These are phyloP conservation scores for Tetrapisispora phaffii DNA, from an alignment of 805 yeast species.

Conservation along the genomic window DNA sequence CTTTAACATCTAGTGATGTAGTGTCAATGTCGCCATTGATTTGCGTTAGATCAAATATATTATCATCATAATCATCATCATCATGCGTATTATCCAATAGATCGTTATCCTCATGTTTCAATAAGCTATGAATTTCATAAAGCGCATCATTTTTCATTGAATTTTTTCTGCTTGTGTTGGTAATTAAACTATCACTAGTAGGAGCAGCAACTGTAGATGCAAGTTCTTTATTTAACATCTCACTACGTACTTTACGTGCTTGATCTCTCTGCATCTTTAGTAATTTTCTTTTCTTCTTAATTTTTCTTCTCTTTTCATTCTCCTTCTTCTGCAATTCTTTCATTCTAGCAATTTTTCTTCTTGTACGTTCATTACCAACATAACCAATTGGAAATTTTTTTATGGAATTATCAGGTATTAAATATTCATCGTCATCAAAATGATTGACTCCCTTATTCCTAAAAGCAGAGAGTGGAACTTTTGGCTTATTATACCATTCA, in stretches of 20 bases:
- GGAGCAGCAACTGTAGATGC: not conserved
- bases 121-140: slow-evolving; percentile 25
- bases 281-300: slow-evolving; percentile 28
- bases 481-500: slow-evolving; percentile 34
- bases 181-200: not conserved
- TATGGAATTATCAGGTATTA: slow-evolving; percentile 22
- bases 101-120: slow-evolving; percentile 19
- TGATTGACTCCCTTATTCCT: slow-evolving; percentile 58
- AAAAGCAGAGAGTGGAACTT: slow-evolving; percentile 81
- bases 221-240: not conserved
- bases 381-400: slow-evolving; percentile 30
- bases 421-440: slow-evolving; percentile 26
- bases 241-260: slow-evolving; percentile 23
- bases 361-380: slow-evolving; percentile 28
- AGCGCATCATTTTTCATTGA: slow-evolving; percentile 25
- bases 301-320: slow-evolving; percentile 26
- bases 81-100: slow-evolving; percentile 11
- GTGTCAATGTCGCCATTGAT: not conserved
- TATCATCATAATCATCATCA: slow-evolving; percentile 5
- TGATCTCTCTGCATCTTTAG: slow-evolving; percentile 25
- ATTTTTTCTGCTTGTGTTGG: slow-evolving; percentile 9
- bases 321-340: slow-evolving; percentile 29
- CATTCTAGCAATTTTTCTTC: slow-evolving; percentile 29
- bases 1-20: slow-evolving; percentile 5
- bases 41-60: not conserved